Percentiles rank a stretch among this genome's conserved stretches.
phyloP scores from a whole-genome alignment of 2,329 filamentous ascomycete genomes.

The Dothidotthia symphoricarpi region DNA sequence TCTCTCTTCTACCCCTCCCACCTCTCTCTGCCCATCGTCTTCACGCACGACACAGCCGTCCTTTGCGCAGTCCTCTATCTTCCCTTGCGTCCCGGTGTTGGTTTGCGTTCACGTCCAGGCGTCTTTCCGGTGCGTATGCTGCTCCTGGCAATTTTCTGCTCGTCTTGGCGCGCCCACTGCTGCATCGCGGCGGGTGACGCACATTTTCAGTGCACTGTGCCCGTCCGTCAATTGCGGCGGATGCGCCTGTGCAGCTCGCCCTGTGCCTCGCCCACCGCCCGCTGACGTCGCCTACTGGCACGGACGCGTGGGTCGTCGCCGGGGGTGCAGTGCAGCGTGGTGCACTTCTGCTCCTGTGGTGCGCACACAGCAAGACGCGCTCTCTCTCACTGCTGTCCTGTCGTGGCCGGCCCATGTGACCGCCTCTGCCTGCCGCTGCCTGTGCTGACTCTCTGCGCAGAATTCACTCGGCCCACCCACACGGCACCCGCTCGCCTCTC shows the following conservation, averaged over 20 bases:
- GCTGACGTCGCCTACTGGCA: constrained; percentile 24
- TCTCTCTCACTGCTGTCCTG: no score
- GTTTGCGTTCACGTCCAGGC: constrained; percentile 36
- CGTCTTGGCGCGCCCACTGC: constrained; percentile 20
- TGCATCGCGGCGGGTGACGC: constrained; percentile 8
- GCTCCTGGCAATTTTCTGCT: constrained; percentile 26
- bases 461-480: constrained; percentile 28
- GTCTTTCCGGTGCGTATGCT: constrained; percentile 21
- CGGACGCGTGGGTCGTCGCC: constrained; percentile 12
- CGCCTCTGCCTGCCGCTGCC: constrained; percentile 23
- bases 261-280: constrained; percentile 9
- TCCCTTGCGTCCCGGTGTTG: constrained; percentile 13
- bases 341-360: no score
- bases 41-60: constrained; percentile 6
- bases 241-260: constrained; percentile 4
- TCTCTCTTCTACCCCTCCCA: constrained; percentile 28
- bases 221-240: constrained; percentile 5
- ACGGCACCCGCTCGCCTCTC: constrained; percentile 29
- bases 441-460: constrained; percentile 31
- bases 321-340: no score
- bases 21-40: constrained; percentile 20
- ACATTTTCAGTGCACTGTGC: constrained; percentile 10
- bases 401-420: no score
- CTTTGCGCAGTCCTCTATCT: constrained; percentile 11
- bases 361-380: no score